Evolutionary conservation across 768 basidiomycete species (phyloP), one percentile per base, ranked within the genome.

Genomic region (Russula sp.): DNA sequence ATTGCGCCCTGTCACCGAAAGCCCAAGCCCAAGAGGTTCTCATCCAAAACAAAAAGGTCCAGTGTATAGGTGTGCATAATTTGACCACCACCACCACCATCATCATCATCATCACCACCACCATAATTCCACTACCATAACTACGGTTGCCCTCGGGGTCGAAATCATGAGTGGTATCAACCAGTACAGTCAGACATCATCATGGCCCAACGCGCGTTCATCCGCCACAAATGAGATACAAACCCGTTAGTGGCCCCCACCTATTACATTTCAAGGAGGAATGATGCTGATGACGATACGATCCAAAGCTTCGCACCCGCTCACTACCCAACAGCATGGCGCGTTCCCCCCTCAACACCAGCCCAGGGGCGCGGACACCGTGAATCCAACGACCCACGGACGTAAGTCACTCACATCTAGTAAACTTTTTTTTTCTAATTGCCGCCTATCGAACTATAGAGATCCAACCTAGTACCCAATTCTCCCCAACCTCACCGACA

Each of bases 311-410:
- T 22, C 53, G 36, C 26, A 18, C 14, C 22, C 8, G 2, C n/a
- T 8, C 34, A 22, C 14, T 56, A 7, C 14, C 61, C 61, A n/a
- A 57, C 46, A 62, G 36, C 6, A 6, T 50, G 61, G 61, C 61
- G 46, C 61, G 26, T 24, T 13, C 61, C 0, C 26, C 38, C 18
- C 40, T 28, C 26, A 9, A 4, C 22, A 44, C 22, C 53, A 36
- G 53, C n/a, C 53, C 53, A 55, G 36, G 34, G 8, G 11, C 20
- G 13, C 16, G 53, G 36, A 24, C 55, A 42, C 55, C 18, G 0
- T 20, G 24, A 18, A 24, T 26, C 11, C 56, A 44, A 24, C 44
- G n/a, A 14, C 14, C n/a, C 42, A n/a, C 1, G 22, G 44, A 14
- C 44, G 57, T 58, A 58, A 58, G 57, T 58, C 57, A 34, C 44